Evolutionary conservation across 225 moss, liverwort and hornwort species (phyloP).

Genomic region (Sphagnum contortum): DNA sequence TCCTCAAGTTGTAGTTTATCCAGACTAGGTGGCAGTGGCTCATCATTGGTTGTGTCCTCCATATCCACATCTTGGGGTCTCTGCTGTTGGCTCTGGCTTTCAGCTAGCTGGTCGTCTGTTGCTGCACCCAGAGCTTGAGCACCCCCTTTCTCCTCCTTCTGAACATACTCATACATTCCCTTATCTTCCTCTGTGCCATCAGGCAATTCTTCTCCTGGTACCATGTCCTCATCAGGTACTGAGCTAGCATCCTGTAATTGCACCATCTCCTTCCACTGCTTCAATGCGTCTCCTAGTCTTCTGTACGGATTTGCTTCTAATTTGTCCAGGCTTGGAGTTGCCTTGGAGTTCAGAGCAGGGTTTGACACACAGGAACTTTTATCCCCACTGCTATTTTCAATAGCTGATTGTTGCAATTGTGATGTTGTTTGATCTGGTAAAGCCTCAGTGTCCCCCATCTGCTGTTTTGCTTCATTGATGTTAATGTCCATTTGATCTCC

Average conservation of each 20-base stretch:
- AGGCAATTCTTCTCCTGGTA: constrained; percentile 12
- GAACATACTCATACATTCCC: constrained; percentile 61
- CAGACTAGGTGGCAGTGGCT: constrained; percentile 23
- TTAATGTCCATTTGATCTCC: constrained; percentile 43
- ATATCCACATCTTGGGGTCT: no score
- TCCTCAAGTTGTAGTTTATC: constrained; percentile 47
- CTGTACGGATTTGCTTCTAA: constrained; percentile 67
- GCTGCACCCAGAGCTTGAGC: constrained; percentile 86
- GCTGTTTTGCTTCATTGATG: constrained; percentile 44
- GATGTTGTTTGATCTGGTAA: constrained; percentile 36
- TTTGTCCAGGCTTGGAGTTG: constrained; percentile 32
- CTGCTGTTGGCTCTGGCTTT: constrained; percentile 16
- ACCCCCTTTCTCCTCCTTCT: constrained; percentile 32
- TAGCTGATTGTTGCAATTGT: constrained; percentile 39
- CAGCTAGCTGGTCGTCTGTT: constrained; percentile 70
- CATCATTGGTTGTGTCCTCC: constrained; percentile 27
- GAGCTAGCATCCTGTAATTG: constrained; percentile 48
- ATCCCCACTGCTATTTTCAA: constrained; percentile 44
- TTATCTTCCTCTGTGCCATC: constrained; percentile 29
- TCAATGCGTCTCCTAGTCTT: constrained; percentile 80
- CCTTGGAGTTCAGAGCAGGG: constrained; percentile 17
- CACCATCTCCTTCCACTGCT: constrained; percentile 93
- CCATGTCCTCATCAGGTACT: constrained; percentile 28
- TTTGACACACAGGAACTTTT: constrained; percentile 39
- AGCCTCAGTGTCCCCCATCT: constrained; percentile 46